phyloP scores from a whole-genome alignment of 257 asterid genomes.

The Knoxia roxburghii region DNA sequence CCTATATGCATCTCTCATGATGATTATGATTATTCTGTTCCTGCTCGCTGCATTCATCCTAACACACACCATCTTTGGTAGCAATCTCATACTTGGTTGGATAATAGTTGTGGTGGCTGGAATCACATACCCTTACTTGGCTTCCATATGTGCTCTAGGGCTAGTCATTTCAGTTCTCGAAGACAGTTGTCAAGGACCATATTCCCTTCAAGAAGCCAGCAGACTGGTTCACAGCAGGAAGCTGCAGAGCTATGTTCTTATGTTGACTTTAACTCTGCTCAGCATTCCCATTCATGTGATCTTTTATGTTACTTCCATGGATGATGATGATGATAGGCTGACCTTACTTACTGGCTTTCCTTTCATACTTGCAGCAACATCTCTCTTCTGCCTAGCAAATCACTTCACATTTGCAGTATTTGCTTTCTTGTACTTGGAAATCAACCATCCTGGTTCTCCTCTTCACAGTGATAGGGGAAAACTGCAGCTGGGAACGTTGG shows the following conservation, averaged over 20 bases:
- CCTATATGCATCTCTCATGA: not conserved
- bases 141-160: slow-evolving; percentile 1
- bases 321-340: not conserved
- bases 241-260: not conserved
- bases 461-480: not conserved
- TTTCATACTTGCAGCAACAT: not conserved
- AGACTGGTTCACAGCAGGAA: not conserved
- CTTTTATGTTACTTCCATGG: not conserved
- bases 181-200: not conserved
- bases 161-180: not conserved
- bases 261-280: not conserved
- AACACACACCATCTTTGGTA: not conserved
- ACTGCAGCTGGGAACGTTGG: not conserved
- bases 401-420: not conserved
- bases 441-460: not conserved
- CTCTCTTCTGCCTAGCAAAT: slow-evolving; percentile 6
- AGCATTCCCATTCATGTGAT: slow-evolving; percentile 2
- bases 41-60: not conserved
- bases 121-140: not conserved
- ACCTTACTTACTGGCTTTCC: not conserved
- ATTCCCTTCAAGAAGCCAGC: not conserved
- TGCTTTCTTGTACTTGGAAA: not conserved
- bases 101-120: not conserved
- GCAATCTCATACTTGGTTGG: not conserved
- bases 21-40: not conserved